A percentile compares a stretch with the other conserved stretches of the same genome.
phyloP scores from a whole-genome alignment of 164 flowering plant species.

The Vitis labrusca region DNA sequence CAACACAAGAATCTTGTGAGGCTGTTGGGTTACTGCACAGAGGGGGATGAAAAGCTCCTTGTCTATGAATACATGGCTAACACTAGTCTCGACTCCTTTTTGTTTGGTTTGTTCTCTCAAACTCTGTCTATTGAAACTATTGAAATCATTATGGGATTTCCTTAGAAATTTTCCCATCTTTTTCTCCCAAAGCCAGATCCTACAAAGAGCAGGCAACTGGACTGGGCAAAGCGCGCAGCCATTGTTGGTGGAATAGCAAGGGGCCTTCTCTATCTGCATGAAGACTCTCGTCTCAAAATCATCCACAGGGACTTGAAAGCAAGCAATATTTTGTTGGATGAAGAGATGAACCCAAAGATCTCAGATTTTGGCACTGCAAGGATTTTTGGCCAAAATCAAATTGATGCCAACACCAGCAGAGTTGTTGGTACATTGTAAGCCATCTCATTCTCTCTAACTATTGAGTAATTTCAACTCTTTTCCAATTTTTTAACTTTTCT shows the following conservation, averaged over 20 bases:
- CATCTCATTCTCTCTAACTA: too few relatives aligned
- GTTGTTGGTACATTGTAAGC: slow-evolving; percentile 31
- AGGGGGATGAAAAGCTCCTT: slow-evolving; percentile 38
- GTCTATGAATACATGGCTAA: slow-evolving; percentile 50
- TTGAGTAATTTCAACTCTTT: too few relatives aligned
- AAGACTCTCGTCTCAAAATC: slow-evolving; percentile 42
- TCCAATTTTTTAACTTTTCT: too few relatives aligned
- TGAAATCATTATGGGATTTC: too few relatives aligned
- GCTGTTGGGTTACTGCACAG: slow-evolving; percentile 48
- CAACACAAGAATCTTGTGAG: slow-evolving; percentile 54
- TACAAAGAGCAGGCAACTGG: slow-evolving; percentile 7
- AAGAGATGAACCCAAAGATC: slow-evolving; percentile 51
- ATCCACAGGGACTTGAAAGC: slow-evolving; percentile 46
- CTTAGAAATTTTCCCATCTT: background rate
- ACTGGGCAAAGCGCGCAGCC: slow-evolving; percentile 35
- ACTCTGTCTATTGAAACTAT: background rate
- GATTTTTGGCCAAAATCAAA: slow-evolving; percentile 31
- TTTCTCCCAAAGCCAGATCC: slow-evolving; percentile 25
- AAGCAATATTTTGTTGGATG: slow-evolving; percentile 39
- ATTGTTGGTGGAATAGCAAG: slow-evolving; percentile 38
- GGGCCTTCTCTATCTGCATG: slow-evolving; percentile 47
- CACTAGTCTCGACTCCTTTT: slow-evolving; percentile 40
- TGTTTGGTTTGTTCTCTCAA: slow-evolving; percentile 33
- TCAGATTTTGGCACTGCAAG: slow-evolving; percentile 58
- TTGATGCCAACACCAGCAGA: slow-evolving; percentile 34